Evolutionary conservation across 805 yeast species (phyloP), one percentile per base, ranked within the genome.

Genomic region (Myxozyma melibiosi): DNA sequence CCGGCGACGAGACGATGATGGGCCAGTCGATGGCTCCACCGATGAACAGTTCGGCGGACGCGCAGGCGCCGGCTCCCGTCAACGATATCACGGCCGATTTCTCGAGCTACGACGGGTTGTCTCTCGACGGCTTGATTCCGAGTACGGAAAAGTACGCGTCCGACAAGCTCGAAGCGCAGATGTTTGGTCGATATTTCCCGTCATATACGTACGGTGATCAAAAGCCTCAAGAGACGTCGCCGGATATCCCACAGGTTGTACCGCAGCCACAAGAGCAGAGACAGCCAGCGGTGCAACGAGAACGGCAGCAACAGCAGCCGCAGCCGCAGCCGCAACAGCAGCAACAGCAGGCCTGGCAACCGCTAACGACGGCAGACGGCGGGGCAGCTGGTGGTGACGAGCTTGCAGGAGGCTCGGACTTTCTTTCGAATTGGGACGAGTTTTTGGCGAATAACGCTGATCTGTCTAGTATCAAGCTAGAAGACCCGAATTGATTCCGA

Each of bases 101-200:
- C 27, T 16, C 42, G 22, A 13, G 37, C 25, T 18, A 28, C n/a
- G 53, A 27, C 22, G 30, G 52, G 8, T 34, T 28, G 33, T 24
- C 16, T 11, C 25, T 34, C 28, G 50, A 34, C 31, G 55, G 44
- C 13, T 16, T 41, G 9, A 38, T 25, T 11, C 46, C 51, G 13
- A 37, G n/a, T 18, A 45, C 52, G 31, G 47, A 49, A 30, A 53
- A 74, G 51, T 87, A 88, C 65, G 78, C 87, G 59, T 89, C 94
- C 1, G 96, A 90, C 69, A 87, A 85, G 63, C 72, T 90, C 45
- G 97, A 90, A 69, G 82, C 88, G 67, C 91, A 88, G 67, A 78
- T 90, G 18, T 90, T 90, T 75, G 97, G 96, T 0, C 74, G 88
- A 38, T 84, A 86, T 62, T 68, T 88, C 47, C 96, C 96, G 2